These are phyloP conservation scores for Fistulifera pelliculosa DNA, from an alignment of 108 stramenopile species.

Conservation along the genomic window DNA sequence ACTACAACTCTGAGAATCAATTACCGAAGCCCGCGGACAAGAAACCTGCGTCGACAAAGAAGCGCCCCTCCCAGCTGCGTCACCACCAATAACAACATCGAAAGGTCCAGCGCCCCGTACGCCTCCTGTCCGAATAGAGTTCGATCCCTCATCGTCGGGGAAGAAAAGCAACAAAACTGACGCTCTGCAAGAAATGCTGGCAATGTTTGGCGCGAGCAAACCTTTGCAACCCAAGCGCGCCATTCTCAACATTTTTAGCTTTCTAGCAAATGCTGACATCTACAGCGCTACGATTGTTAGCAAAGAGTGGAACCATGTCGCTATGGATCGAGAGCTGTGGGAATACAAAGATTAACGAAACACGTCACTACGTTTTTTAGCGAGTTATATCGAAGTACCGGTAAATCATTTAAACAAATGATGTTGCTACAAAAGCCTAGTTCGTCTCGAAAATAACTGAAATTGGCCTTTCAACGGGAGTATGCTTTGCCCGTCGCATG, in stretches of 20 bases:
- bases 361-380: too few relatives aligned
- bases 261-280: slow-evolving; percentile 63
- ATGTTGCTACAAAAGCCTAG: too few relatives aligned
- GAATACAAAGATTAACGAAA: not conserved
- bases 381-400: too few relatives aligned
- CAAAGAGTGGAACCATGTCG: slow-evolving; percentile 56
- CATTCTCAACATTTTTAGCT: slow-evolving; percentile 60
- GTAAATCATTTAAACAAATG: too few relatives aligned
- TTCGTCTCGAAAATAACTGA: too few relatives aligned
- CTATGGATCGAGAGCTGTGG: slow-evolving; percentile 47
- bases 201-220: slow-evolving; percentile 47
- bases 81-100: not conserved
- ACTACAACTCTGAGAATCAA: not conserved
- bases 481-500: too few relatives aligned
- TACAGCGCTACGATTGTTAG: slow-evolving; percentile 82
- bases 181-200: slow-evolving; percentile 23
- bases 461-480: too few relatives aligned
- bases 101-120: slow-evolving; percentile 3
- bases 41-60: slow-evolving; percentile 3
- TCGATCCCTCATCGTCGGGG: slow-evolving; percentile 24
- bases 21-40: slow-evolving; percentile 4
- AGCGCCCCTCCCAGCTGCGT: slow-evolving; percentile 6
- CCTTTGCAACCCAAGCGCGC: slow-evolving; percentile 47
- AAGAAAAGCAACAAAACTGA: slow-evolving; percentile 21
- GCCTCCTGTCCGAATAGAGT: slow-evolving; percentile 15